These are phyloP conservation scores for Tolypocladium tropicale DNA, from an alignment of 2,329 filamentous ascomycete genomes.

Conservation along the genomic window DNA sequence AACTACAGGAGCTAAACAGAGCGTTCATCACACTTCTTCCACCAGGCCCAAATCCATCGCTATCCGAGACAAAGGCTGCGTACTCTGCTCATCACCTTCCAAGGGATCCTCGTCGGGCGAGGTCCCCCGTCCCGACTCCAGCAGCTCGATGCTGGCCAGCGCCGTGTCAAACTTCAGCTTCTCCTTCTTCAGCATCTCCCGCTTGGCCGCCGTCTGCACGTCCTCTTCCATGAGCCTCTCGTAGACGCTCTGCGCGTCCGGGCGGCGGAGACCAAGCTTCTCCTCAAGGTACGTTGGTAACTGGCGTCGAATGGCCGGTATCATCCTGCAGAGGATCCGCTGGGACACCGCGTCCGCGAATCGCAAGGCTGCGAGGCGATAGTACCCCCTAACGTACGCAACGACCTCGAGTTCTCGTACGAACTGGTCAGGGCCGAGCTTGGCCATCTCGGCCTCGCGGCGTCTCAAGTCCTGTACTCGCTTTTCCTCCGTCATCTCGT, in stretches of 20 bases:
- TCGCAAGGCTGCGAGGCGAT: slow-evolving; percentile 52
- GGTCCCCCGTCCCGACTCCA: slow-evolving; percentile 23
- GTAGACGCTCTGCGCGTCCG: slow-evolving; percentile 20
- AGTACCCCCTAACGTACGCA: slow-evolving; percentile 57
- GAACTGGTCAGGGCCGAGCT: slow-evolving; percentile 49
- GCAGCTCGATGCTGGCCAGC: slow-evolving; percentile 31
- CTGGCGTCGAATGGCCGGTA: slow-evolving; percentile 30
- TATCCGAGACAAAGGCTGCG: slow-evolving; percentile 3
- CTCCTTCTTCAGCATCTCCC: slow-evolving; percentile 31
- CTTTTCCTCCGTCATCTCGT: slow-evolving; percentile 38
- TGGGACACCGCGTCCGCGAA: slow-evolving; percentile 49
- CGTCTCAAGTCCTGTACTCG: slow-evolving; percentile 30
- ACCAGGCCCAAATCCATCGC: slow-evolving; percentile 10
- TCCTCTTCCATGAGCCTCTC: slow-evolving; percentile 39
- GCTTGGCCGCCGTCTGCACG: slow-evolving; percentile 26
- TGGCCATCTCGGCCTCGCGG: slow-evolving; percentile 30
- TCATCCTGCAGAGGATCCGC: slow-evolving; percentile 36
- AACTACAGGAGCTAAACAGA: not conserved
- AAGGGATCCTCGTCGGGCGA: slow-evolving; percentile 2
- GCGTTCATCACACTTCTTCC: not conserved
- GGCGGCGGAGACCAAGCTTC: slow-evolving; percentile 28
- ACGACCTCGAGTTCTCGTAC: slow-evolving; percentile 50
- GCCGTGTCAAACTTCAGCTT: slow-evolving; percentile 36
- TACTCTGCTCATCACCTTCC: slow-evolving; percentile 1
- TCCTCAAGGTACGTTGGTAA: slow-evolving; percentile 32